Evolutionary conservation across 495 filamentous ascomycete genomes (phyloP), one percentile per base, ranked within the genome.

Genomic region (Xylaria bambusicola): DNA sequence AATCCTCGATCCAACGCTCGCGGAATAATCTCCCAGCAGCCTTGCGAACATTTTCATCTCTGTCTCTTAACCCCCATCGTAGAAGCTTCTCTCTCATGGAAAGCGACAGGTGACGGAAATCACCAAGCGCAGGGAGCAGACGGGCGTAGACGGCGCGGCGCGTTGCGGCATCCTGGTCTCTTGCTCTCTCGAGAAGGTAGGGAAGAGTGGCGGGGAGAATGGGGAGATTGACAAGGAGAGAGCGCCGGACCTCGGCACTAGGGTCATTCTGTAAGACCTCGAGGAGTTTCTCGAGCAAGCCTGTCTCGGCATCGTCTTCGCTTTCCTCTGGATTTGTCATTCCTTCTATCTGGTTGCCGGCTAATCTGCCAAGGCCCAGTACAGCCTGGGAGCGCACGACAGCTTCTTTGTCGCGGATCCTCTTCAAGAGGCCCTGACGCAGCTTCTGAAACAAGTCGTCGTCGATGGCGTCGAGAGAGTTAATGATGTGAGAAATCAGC

Each of bases 1-100:
- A 94, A 69, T 97, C 91, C 66, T 97, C 92, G 55, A 99, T 89
- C 94, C 94, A 99, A 5, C 91, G 84, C 71, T 96, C 93, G 58
- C 88, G 88, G 75, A 98, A 99, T 42, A 98, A 78, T 45, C 91
- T 87, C 10, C 86, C 88, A 2, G 94, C 91, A 1, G 95, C 93
- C 71, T 96, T 93, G 27, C 92, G 86, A 29, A 98, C 94, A 64
- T 88, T 92, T 63, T 98, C 92, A 64, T 99, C 95, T 64, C 94
- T 85, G 70, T 99, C 94, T 29, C 93, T 87, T 38, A 99, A 74
- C 29, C 94, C 94, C 93, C 93, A 99, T 10, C 95, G 85, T 41
- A 99, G 85, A 20, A 99, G 80, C 72, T 97, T 97, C 72, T 97
- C 95, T 63, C 94, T 79, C 89, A 98, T 96, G 1, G 86, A 89